These are phyloP conservation scores for Kokia cookei DNA, from an alignment of 441 rosid species.

Conservation along the genomic window DNA sequence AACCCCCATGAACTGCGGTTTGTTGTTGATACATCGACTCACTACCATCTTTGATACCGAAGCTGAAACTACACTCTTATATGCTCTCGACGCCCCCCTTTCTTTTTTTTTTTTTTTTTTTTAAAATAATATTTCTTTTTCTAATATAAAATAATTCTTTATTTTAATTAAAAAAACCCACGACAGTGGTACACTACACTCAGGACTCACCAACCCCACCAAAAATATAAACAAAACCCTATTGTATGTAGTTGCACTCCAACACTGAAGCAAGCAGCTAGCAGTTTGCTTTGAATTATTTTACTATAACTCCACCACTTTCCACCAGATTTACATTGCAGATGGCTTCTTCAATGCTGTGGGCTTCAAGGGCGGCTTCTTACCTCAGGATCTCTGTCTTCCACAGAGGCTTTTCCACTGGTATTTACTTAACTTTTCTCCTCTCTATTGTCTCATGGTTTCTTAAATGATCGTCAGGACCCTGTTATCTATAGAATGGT, in stretches of 20 bases:
- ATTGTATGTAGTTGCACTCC: background rate
- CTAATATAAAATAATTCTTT: background rate
- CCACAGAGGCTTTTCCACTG: constrained; percentile 64
- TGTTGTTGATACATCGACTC: background rate
- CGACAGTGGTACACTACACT: background rate
- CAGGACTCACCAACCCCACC: background rate
- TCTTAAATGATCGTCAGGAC: constrained; percentile 3
- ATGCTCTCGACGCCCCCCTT: too few species aligned
- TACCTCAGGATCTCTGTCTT: constrained; percentile 73
- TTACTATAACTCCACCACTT: background rate
- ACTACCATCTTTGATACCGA: background rate
- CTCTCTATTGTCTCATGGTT: constrained; percentile 2
- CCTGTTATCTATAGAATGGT: background rate
- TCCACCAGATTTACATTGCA: background rate
- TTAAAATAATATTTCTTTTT: background rate
- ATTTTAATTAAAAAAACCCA: background rate
- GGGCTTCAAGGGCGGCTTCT: constrained; percentile 91
- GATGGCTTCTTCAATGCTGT: constrained; percentile 70
- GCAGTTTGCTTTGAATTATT: background rate
- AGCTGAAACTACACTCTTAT: background rate
- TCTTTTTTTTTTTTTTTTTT: too few species aligned
- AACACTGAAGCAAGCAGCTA: background rate
- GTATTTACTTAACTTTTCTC: constrained; percentile 19
- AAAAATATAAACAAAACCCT: background rate
- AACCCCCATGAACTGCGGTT: background rate